Base-by-base conservation (phyloP, 441 rosid species). In the Dalechampia spathulata region DNA sequence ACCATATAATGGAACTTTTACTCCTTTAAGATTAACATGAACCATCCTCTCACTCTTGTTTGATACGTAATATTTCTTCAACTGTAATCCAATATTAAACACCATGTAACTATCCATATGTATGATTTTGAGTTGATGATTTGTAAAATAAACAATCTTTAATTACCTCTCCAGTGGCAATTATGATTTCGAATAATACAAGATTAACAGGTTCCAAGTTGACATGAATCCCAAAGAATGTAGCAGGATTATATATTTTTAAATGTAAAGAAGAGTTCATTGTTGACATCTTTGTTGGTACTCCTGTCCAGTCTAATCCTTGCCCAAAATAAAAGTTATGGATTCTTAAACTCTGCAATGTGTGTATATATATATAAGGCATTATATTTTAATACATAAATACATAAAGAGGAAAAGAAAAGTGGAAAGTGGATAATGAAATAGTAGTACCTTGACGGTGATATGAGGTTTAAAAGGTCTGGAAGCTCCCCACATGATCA, bases 401-500 rank as follows among this genome's bases (percentile, higher is more conserved):
- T 6, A 16, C 44, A 34, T 30, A 26, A 44, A 19, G 2, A 15
- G 6, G 22, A 28, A 2, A 1, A 7, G 20, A 13, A 19, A 38
- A 37, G 5, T 15, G 37, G 5, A 30, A 40, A 11, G 10, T n/a
- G 30, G 53, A 48, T 52, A 6, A 19, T 50, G 21, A 15, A 63
- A 13, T 30, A 30, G 32, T 23, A 16, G 40, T 72, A 83, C 91
- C 86, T 80, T 79, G 51, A 89, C 80, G 0, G 66, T 60, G 52
- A 92, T 73, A 22, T 71, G 49, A 0, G 96, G 86, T 47, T 81
- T 80, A 72, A 70, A 85, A 78, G 92, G 90, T 64, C 88, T 73
- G 50, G 92, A 78, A 30, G 87, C 88, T 0, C 92, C 90, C 96
- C 96, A 89, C 8, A 93, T 71, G 39, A 85, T 75, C 76, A 89